Percentiles rank a stretch among this genome's conserved stretches.
phyloP scores from a whole-genome alignment of 331 rosid genomes.

The Dryas integrifolia region DNA sequence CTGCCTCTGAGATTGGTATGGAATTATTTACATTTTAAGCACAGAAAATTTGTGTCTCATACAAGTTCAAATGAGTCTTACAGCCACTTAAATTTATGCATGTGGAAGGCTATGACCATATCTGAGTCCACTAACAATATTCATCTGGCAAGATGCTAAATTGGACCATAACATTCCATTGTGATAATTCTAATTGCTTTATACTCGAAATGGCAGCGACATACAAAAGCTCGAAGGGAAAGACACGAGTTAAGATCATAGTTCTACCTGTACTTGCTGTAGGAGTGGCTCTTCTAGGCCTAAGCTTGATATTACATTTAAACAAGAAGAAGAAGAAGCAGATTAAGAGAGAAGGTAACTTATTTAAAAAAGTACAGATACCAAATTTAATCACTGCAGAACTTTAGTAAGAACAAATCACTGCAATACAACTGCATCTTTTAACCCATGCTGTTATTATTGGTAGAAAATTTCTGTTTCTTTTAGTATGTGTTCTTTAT shows the following conservation, averaged over 20 bases:
- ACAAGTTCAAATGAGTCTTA: neutral
- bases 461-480: too few species aligned
- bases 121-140: too few species aligned
- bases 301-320: neutral
- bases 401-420: too few species aligned
- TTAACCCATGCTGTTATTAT: too few species aligned
- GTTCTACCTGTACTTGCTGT: conserved; percentile 2
- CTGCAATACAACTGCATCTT: too few species aligned
- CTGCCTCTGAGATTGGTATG: neutral
- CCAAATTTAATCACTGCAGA: neutral
- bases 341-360: conserved; percentile 10
- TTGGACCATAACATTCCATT: neutral
- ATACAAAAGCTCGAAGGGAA: conserved; percentile 12
- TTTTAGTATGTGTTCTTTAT: too few species aligned
- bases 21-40: neutral
- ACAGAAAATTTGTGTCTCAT: neutral
- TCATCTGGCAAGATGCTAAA: too few species aligned
- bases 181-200: neutral
- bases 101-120: neutral
- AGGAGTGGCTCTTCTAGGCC: neutral
- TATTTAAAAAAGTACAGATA: neutral
- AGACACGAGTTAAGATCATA: neutral
- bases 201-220: neutral
- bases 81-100: neutral
- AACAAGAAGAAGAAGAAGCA: conserved; percentile 4